phyloP scores from a whole-genome alignment of 164 flowering plant genomes.

The Akebia trifoliata region DNA sequence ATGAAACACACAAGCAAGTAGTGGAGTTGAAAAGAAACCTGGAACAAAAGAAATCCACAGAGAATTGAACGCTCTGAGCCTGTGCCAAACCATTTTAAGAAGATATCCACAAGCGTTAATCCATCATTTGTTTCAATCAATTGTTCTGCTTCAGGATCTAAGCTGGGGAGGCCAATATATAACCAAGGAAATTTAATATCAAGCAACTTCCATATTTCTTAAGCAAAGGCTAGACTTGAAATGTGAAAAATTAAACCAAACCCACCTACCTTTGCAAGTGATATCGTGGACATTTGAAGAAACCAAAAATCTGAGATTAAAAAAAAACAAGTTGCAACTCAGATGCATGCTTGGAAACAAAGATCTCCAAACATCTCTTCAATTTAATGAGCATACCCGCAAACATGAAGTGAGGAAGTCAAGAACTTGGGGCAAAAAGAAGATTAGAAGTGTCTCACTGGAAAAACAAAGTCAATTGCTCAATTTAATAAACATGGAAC shows the following conservation, averaged over 20 bases:
- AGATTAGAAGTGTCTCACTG: constrained; percentile 88
- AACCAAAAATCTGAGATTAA: constrained; percentile 66
- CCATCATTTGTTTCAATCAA: constrained; percentile 89
- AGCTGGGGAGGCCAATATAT: too few species aligned
- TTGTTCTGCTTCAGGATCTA: constrained; percentile 70
- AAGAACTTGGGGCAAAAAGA: constrained; percentile 75
- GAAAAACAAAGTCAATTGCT: neutral
- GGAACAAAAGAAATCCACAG: constrained; percentile 55
- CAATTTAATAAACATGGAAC: too few species aligned
- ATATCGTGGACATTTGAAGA: constrained; percentile 91
- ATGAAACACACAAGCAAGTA: too few species aligned
- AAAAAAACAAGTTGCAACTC: too few species aligned
- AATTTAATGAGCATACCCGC: constrained; percentile 70
- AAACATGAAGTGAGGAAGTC: constrained; percentile 80
- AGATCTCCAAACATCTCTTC: too few species aligned
- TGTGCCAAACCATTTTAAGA: constrained; percentile 54
- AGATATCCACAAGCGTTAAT: constrained; percentile 74
- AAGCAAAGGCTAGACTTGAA: too few species aligned
- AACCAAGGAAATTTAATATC: too few species aligned
- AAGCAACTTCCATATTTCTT: too few species aligned
- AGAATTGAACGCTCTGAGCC: constrained; percentile 74
- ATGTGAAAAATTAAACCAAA: too few species aligned
- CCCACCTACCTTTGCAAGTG: constrained; percentile 70
- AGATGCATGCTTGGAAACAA: too few species aligned
- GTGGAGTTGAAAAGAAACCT: constrained; percentile 56